Evolutionary conservation across 2,329 filamentous ascomycete species (phyloP).

Genomic region (Aspergillus quadrilineatus): DNA sequence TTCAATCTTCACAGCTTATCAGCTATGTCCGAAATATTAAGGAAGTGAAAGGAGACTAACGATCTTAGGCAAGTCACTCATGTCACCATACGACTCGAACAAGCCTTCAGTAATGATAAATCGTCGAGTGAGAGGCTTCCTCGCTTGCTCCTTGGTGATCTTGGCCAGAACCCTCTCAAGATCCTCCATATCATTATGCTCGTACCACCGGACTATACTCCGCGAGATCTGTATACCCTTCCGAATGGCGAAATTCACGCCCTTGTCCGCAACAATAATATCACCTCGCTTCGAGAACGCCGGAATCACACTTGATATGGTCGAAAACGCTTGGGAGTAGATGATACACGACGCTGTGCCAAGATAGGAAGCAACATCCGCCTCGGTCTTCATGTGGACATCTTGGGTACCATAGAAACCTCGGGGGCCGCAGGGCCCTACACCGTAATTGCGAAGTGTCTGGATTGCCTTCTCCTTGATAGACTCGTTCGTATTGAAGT

Average conservation of each 20-base stretch:
- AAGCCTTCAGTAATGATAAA: conserved; percentile 96
- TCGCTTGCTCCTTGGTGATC: conserved; percentile 81
- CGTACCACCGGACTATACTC: conserved; percentile 88
- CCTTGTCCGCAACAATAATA: conserved; percentile 92
- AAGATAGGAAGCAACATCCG: conserved; percentile 85
- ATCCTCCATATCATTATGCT: conserved; percentile 95
- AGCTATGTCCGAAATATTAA: background rate
- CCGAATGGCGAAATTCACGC: conserved; percentile 88
- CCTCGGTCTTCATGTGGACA: conserved; percentile 95
- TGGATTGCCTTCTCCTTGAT: conserved; percentile 95
- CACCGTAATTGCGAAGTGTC: conserved; percentile 90
- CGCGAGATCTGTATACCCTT: conserved; percentile 92
- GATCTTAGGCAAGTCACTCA: conserved; percentile 79
- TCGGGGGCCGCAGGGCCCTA: conserved; percentile 92
- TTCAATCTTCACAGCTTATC: conserved; percentile 61
- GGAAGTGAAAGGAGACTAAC: conserved; percentile 48
- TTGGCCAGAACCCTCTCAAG: conserved; percentile 80
- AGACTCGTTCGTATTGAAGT: conserved; percentile 87
- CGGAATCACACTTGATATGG: conserved; percentile 94
- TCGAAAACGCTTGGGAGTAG: conserved; percentile 94
- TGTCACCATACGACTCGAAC: conserved; percentile 87
- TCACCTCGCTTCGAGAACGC: conserved; percentile 96
- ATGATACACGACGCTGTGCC: conserved; percentile 88
- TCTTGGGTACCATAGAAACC: conserved; percentile 99
- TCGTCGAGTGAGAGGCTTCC: conserved; percentile 82